These are phyloP conservation scores for Debaryomycetaceae sp. DNA, from an alignment of 1,139 yeast species.

Conservation along the genomic window DNA sequence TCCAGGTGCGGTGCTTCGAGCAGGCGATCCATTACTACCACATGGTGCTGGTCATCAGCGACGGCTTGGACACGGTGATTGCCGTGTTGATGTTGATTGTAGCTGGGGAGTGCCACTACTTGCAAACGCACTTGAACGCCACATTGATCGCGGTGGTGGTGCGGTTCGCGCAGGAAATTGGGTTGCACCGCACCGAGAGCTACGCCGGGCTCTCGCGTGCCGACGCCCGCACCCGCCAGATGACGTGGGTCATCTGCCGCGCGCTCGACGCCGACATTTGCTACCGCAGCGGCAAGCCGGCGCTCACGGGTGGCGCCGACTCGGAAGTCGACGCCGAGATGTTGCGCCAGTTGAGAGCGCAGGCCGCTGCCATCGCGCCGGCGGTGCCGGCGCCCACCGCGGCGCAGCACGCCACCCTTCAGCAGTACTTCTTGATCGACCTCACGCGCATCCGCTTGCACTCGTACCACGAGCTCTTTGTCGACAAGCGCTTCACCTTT, in stretches of 20 bases:
- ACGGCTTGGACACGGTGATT: constrained; percentile 47
- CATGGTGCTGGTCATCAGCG: constrained; percentile 43
- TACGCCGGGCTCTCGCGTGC: constrained; percentile 30
- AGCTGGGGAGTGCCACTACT: constrained; percentile 16
- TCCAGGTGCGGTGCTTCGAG: constrained; percentile 15
- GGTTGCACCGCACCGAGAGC: constrained; percentile 58
- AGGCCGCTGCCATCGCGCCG: neutral
- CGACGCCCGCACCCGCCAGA: constrained; percentile 37
- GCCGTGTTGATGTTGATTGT: constrained; percentile 43
- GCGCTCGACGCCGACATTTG: constrained; percentile 51
- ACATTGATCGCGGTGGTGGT: constrained; percentile 48
- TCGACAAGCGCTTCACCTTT: constrained; percentile 21
- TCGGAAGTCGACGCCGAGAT: constrained; percentile 1
- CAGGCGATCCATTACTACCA: constrained; percentile 47
- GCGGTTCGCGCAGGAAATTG: constrained; percentile 60
- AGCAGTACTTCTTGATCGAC: constrained; percentile 14
- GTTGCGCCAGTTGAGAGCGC: neutral
- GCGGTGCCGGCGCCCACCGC: neutral
- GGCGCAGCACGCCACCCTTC: neutral
- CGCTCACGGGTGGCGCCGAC: constrained; percentile 29
- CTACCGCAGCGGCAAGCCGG: constrained; percentile 57
- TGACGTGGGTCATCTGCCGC: constrained; percentile 56
- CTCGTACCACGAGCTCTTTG: constrained; percentile 26
- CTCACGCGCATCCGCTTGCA: constrained; percentile 25
- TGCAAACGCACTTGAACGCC: constrained; percentile 43